Base-by-base conservation (phyloP, 2,329 filamentous ascomycete species). In the Neofusicoccum sp. region DNA sequence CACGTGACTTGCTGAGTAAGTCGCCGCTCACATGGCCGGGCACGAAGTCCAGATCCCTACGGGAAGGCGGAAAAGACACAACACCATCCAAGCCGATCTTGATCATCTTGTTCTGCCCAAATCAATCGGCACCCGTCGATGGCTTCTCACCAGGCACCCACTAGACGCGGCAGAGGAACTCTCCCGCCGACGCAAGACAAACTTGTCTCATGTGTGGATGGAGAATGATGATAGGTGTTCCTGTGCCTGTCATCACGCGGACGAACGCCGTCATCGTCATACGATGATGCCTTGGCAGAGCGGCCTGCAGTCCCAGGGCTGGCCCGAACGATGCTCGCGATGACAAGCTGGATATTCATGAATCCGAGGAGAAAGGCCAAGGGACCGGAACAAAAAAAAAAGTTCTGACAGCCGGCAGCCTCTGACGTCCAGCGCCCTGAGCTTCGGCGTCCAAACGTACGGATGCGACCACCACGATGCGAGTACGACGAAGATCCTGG, bases 51-150 rank as follows among this genome's bases (percentile, higher is more conserved):
- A n/a, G n/a, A n/a, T n/a, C n/a, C n/a, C n/a, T n/a, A n/a, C n/a
- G n/a, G n/a, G n/a, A n/a, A n/a, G n/a, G n/a, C 43, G 43, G 31
- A 47, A 47, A 47, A 47, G 43, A n/a, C n/a, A n/a, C 43, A 47
- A 47, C 43, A 47, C 4, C 26, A 6, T 30, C 43, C 24, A 44
- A 43, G 40, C n/a, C n/a, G 24, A 30, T 47, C 43, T 6, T 30
- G 43, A 12, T n/a, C 43, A 24, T 30, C 26, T 12, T 30, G 43
- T 47, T 5, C n/a, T 26, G 43, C 43, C 40, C 8, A 7, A 20
- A 47, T 41, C 11, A 12, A 7, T 16, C 7, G 14, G 20, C 14
- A 16, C 43, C 31, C 26, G 7, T 26, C 24, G 14, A 24, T 30
- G 12, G 11, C 41, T 44, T 11, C 16, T 47, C 26, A 16, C 43